Evolutionary conservation across 768 basidiomycete genomes (phyloP), one percentile per base, ranked within the genome.

Genomic region (Boletus sp.): DNA sequence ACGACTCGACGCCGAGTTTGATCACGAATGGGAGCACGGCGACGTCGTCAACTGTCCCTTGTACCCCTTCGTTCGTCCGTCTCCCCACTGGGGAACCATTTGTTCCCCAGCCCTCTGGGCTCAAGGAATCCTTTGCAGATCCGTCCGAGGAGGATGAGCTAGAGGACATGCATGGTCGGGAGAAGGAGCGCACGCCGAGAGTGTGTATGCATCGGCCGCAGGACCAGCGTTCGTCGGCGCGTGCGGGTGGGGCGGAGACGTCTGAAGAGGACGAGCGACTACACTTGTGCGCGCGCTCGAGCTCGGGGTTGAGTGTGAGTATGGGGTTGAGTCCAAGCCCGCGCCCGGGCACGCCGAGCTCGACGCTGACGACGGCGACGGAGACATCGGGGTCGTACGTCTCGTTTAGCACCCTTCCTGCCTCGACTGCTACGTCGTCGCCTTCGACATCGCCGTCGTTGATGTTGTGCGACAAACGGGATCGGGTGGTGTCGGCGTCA

Each of bases 1-100:
- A 48, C 0, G 49, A 34, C 23, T 67, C 66, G 30, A 68, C 64
- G 9, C 66, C 66, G 3, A 67, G 66, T 50, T 47, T 67, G 41
- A 27, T 55, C 25, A 61, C 66, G n/a, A 61, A 35, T 17, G 59
- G 38, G 33, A 68, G 61, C 17, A 56, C 58, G 15, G 32, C 35
- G 19, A 57, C 66, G 10, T 47, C 56, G 13, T 65, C 60, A 48
- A 65, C 60, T 5, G 19, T n/a, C 0, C 60, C 56, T 11, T 50
- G 40, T 33, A 59, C 50, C 7, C 63, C 57, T 13, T 55, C 49
- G 0, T n/a, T 35, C 17, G 29, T 23, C 6, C 65, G 57, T 33
- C 5, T 14, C 13, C 33, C 23, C 0, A 29, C 30, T 19, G 62
- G 48, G 5, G 62, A 51, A 17, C n/a, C 42, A 1, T 65, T 58